Percentiles rank a stretch among this genome's conserved stretches.
These are phyloP conservation scores for Gymnopilus dilepis DNA, from an alignment of 768 basidiomycete species.

Conservation along the genomic window DNA sequence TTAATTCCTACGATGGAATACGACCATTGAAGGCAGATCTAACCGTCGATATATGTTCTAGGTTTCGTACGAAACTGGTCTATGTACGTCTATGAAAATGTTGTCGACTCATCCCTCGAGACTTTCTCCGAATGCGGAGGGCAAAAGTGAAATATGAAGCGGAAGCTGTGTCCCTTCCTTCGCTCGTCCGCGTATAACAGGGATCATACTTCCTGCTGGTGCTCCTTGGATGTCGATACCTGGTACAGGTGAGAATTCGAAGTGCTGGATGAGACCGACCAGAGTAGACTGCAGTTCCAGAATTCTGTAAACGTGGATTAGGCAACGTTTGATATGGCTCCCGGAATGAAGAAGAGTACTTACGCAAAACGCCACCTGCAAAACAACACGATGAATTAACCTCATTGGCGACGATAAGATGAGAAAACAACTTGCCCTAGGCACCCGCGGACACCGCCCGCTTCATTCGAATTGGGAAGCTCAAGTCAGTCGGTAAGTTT, in stretches of 20 bases:
- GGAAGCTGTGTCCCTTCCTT: constrained; percentile 14
- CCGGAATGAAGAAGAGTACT: neutral
- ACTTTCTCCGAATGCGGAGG: neutral
- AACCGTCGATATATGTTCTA: too few species aligned
- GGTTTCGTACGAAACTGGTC: too few species aligned
- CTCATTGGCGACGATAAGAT: neutral
- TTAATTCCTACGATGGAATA: too few species aligned
- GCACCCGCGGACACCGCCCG: constrained; percentile 15
- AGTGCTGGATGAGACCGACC: constrained; percentile 6
- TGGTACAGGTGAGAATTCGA: constrained; percentile 6
- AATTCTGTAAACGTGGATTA: neutral
- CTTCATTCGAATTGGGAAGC: neutral
- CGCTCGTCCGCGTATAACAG: constrained; percentile 8
- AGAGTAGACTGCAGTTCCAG: constrained; percentile 13
- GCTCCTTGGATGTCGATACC: constrained; percentile 13
- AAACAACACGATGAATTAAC: neutral
- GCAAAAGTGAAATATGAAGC: neutral
- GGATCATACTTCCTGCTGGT: constrained; percentile 15
- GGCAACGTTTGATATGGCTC: neutral
- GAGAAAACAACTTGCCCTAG: neutral
- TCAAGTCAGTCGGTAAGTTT: neutral
- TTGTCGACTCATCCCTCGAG: neutral
- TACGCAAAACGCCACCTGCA: neutral
- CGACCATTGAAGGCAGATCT: too few species aligned
- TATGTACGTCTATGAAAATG: too few species aligned